These are phyloP conservation scores for Pseudognaphalium luteoalbum DNA, from an alignment of 129 eudicot species.

Conservation along the genomic window DNA sequence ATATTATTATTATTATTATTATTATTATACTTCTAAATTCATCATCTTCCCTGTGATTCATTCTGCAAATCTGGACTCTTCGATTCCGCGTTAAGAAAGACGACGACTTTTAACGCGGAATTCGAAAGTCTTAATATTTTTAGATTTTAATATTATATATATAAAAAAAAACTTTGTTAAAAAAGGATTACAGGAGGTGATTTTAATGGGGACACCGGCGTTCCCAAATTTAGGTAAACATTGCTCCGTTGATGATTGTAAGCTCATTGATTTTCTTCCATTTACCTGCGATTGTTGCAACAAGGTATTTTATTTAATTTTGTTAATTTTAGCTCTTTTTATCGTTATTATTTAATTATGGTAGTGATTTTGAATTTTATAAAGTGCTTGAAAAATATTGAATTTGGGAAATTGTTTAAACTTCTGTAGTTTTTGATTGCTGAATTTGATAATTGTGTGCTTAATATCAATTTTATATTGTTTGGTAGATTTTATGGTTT, in stretches of 20 bases:
- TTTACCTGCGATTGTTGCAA: conserved; percentile 95
- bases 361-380: background rate
- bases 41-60: conserved; percentile 19
- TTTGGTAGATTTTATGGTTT: background rate
- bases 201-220: conserved; percentile 87
- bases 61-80: conserved; percentile 27
- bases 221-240: conserved; percentile 92
- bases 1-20: no score
- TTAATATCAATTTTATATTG: background rate
- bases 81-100: conserved; percentile 44
- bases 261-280: conserved; percentile 89
- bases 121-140: conserved; percentile 20
- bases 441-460: conserved; percentile 9
- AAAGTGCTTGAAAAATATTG: background rate
- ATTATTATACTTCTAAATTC: background rate
- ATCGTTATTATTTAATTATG: background rate
- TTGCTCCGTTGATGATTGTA: conserved; percentile 82
- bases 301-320: conserved; percentile 39
- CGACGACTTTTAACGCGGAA: conserved; percentile 36
- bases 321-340: background rate
- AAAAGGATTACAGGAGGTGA: background rate
- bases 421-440: background rate
- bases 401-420: background rate
- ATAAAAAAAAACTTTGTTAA: background rate
- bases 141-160: background rate